phyloP scores from a whole-genome alignment of 2,329 filamentous ascomycete genomes.

The Pseudogymnoascus sp. region DNA sequence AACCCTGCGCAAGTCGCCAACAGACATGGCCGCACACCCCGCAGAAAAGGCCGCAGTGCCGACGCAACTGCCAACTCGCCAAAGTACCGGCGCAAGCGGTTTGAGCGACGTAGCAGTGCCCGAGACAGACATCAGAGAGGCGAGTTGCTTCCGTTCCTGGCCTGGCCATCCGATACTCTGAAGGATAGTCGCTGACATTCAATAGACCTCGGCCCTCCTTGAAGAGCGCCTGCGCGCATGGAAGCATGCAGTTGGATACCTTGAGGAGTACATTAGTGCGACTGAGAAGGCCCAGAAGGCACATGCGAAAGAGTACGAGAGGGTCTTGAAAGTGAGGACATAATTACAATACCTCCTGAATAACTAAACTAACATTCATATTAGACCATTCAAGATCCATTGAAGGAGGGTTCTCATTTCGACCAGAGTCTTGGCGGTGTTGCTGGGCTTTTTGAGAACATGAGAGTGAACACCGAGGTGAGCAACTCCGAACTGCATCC shows the following conservation, averaged over 20 bases:
- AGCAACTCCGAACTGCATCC: conserved; percentile 9
- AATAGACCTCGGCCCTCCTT: conserved; percentile 70
- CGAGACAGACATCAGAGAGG: conserved; percentile 22
- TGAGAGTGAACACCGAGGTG: conserved; percentile 80
- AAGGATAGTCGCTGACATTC: background rate
- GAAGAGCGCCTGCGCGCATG: conserved; percentile 83
- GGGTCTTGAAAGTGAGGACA: conserved; percentile 65
- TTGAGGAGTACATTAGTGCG: conserved; percentile 80
- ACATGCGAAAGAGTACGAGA: conserved; percentile 91
- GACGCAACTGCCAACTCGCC: conserved; percentile 19
- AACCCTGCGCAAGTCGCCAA: background rate
- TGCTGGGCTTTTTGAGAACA: conserved; percentile 85
- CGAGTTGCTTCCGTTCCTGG: conserved; percentile 15
- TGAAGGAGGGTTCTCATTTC: conserved; percentile 89
- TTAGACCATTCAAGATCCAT: conserved; percentile 72
- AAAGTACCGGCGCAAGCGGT: conserved; percentile 19
- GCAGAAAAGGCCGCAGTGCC: background rate
- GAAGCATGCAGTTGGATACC: conserved; percentile 87
- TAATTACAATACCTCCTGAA: background rate
- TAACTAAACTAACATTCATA: conserved; percentile 10
- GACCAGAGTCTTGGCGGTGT: conserved; percentile 82
- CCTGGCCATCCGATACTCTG: background rate
- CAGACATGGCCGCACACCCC: background rate
- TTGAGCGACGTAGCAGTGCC: conserved; percentile 23
- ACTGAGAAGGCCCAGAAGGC: conserved; percentile 79